phyloP scores from a whole-genome alignment of 1,284 basidiomycete genomes.

The Earliella scabrosa region DNA sequence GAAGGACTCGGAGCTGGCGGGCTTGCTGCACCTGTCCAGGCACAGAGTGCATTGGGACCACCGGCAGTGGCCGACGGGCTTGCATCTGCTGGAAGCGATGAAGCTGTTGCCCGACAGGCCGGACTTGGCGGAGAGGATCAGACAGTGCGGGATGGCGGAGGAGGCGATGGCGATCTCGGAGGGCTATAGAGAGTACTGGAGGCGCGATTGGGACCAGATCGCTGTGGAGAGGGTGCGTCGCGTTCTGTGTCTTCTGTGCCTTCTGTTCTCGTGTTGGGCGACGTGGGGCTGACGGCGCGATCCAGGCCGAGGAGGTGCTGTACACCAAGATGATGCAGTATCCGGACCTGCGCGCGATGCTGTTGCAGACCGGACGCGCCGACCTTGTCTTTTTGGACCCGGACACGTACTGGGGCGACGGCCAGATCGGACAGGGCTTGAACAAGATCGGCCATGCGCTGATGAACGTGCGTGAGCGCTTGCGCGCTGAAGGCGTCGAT shows the following conservation, averaged over 20 bases:
- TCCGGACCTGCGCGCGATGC: slow-evolving; percentile 45
- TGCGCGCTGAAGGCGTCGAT: slow-evolving; percentile 39
- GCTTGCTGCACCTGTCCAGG: slow-evolving; percentile 62
- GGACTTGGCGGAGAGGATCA: slow-evolving; percentile 57
- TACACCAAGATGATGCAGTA: slow-evolving; percentile 68
- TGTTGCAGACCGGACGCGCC: slow-evolving; percentile 52
- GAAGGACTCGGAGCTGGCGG: slow-evolving; percentile 31
- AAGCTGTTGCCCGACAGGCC: slow-evolving; percentile 57
- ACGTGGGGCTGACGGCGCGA: background rate
- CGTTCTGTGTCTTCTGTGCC: background rate
- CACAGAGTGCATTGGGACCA: slow-evolving; percentile 56
- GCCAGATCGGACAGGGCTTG: slow-evolving; percentile 46
- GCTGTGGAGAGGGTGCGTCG: slow-evolving; percentile 51
- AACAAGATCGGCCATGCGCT: slow-evolving; percentile 66
- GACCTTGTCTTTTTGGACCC: slow-evolving; percentile 54
- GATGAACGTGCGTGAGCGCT: slow-evolving; percentile 51
- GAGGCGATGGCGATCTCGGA: slow-evolving; percentile 56
- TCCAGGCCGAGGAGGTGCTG: slow-evolving; percentile 67
- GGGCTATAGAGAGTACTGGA: slow-evolving; percentile 40
- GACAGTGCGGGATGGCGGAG: slow-evolving; percentile 45
- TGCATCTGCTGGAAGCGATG: slow-evolving; percentile 70
- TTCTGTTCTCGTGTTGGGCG: background rate
- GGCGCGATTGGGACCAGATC: slow-evolving; percentile 56
- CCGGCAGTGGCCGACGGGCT: slow-evolving; percentile 60
- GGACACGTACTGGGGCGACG: slow-evolving; percentile 64